A percentile compares a stretch with the other conserved stretches of the same genome.
Conservation (phyloP, 345 rosid species). For the Populus euphratica region DNA sequence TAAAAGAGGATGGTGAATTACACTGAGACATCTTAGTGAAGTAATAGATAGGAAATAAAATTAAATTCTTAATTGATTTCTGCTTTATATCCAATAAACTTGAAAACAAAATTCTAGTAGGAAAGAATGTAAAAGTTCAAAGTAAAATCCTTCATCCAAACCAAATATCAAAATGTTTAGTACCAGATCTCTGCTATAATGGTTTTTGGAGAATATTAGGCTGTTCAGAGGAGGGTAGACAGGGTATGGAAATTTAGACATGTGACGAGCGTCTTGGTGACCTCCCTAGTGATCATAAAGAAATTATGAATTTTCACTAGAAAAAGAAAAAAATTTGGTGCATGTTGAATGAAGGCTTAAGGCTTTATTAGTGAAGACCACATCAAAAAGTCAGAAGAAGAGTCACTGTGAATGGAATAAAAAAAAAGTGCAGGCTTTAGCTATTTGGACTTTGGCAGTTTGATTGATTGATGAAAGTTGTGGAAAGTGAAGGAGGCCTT, state of each 20-base stretch:
- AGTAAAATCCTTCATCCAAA: background rate
- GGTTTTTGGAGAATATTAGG: background rate
- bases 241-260: slow-evolving; percentile 1
- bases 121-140: background rate
- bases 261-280: background rate
- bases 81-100: background rate
- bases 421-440: background rate
- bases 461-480: background rate
- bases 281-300: background rate
- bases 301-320: background rate
- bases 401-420: background rate
- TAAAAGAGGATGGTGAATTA: background rate
- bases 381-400: background rate
- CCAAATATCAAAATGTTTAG: background rate
- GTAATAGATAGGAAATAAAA: background rate
- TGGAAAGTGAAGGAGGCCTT: background rate
- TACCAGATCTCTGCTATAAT: background rate
- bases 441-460: background rate
- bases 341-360: background rate
- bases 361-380: background rate
- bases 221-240: background rate
- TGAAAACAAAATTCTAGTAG: background rate
- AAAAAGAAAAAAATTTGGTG: background rate
- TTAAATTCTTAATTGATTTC: background rate
- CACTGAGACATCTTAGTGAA: background rate